Evolutionary conservation across 2,329 filamentous ascomycete genomes (phyloP), one percentile per base, ranked within the genome.

Genomic region (Ascochyta rabiei): DNA sequence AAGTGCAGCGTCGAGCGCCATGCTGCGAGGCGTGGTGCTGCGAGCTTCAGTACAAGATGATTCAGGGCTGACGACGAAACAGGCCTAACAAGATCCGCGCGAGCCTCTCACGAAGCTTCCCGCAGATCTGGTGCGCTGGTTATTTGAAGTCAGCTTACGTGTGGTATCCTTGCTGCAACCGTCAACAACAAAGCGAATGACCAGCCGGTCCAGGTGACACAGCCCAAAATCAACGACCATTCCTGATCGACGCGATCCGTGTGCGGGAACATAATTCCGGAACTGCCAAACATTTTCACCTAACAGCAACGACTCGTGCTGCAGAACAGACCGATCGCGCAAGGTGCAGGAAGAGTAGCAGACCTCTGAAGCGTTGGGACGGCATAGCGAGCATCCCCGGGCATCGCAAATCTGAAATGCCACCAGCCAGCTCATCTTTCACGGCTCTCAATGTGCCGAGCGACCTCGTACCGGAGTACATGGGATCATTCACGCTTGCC

Each of bases 391-490:
- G 35, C 33, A 52, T 53, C 56, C 46, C 51, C 48, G 38, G 23
- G 21, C 23, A 57, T 40, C 48, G 40, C 40, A 41, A 49, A 55
- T 16, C 47, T 48, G 60, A 63, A 45, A 76, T 76, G 74, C 72
- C 74, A 52, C 75, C 75, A 51, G 70, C 74, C 59, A 73, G 73
- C 52, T 67, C 70, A 52, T 77, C 73, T 40, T 77, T 77, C 59
- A 75, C 69, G 57, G 68, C 74, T 39, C 69, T 77, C 44, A 77
- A 77, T 61, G 64, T 75, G 49, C 64, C 73, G 56, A 58, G 69
- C 56, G 66, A 74, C 57, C 66, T 66, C 37, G 69, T 71, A 34
- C 75, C 75, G n/a, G 73, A 76, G 56, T 76, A 69, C 60, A 75
- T 75, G 71, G 74, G 69, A 26, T 71, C 72, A 24, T 77, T 77